These are phyloP conservation scores for Cordyceps javanica DNA, from an alignment of 2,329 filamentous ascomycete species.

Conservation along the genomic window DNA sequence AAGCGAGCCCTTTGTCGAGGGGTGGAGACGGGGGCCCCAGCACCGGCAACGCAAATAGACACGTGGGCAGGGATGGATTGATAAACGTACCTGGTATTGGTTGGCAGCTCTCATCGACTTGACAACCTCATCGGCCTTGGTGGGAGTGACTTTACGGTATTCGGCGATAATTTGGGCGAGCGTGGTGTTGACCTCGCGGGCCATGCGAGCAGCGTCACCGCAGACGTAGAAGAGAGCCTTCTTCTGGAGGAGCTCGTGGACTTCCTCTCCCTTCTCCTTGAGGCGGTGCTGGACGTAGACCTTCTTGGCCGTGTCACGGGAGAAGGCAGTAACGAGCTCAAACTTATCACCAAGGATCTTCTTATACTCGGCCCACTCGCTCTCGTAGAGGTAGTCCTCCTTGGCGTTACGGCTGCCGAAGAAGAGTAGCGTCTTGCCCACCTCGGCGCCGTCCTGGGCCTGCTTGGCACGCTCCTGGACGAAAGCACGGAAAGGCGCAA, in stretches of 20 bases:
- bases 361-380: constrained; percentile 90
- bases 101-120: constrained; percentile 94
- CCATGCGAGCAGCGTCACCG: constrained; percentile 96
- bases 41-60: neutral
- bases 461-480: constrained; percentile 87
- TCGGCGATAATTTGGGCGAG: constrained; percentile 81
- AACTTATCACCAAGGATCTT: constrained; percentile 81
- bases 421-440: constrained; percentile 86
- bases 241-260: constrained; percentile 79
- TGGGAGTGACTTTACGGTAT: constrained; percentile 72
- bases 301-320: constrained; percentile 79
- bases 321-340: constrained; percentile 88
- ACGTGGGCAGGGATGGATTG: neutral
- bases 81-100: constrained; percentile 76
- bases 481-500: constrained; percentile 93
- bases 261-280: constrained; percentile 72
- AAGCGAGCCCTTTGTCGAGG: no score
- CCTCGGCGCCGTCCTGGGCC: constrained; percentile 70
- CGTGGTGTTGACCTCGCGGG: constrained; percentile 83
- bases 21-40: no score
- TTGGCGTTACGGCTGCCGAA: constrained; percentile 82
- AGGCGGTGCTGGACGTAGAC: constrained; percentile 95
- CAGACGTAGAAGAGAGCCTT: constrained; percentile 98
- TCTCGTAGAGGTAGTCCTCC: constrained; percentile 91
- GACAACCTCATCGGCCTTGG: constrained; percentile 91